These are phyloP conservation scores for Prunus yedoensis DNA, from an alignment of 331 rosid genomes.

Conservation along the genomic window DNA sequence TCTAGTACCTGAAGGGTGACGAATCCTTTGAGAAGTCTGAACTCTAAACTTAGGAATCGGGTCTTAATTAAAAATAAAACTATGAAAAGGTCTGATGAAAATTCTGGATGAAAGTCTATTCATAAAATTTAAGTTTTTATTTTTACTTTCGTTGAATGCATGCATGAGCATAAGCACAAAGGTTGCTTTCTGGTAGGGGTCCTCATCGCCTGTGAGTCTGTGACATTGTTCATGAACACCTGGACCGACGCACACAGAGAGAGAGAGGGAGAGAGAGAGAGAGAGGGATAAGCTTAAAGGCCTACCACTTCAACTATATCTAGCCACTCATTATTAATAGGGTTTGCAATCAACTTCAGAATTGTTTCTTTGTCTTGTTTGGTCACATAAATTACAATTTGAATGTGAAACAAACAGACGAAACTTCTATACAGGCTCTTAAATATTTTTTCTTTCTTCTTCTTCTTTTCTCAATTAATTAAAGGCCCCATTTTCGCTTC, in stretches of 20 bases:
- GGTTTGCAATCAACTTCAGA: conserved; percentile 8
- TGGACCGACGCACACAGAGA: conserved; percentile 10
- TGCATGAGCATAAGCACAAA: conserved; percentile 18
- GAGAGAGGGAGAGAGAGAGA: neutral
- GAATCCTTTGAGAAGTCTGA: neutral
- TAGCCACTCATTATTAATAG: conserved; percentile 8
- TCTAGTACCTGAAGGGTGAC: neutral
- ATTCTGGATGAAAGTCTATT: neutral
- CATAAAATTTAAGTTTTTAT: neutral
- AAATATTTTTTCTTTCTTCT: neutral
- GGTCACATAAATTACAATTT: conserved; percentile 29
- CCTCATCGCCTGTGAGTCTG: conserved; percentile 1
- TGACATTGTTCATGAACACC: conserved; percentile 26
- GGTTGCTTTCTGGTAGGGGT: conserved; percentile 29
- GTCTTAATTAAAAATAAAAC: neutral
- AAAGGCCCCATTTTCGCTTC: conserved; percentile 25
- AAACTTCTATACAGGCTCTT: conserved; percentile 25
- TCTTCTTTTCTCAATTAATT: neutral
- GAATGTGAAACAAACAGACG: conserved; percentile 42
- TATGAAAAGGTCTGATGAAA: neutral
- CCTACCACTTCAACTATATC: conserved; percentile 12
- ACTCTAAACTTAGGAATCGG: neutral
- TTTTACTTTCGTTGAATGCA: neutral
- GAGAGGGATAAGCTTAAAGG: neutral
- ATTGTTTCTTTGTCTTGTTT: conserved; percentile 60